These are phyloP conservation scores for Anthostomella pinea DNA, from an alignment of 2,329 filamentous ascomycete genomes.

Conservation along the genomic window DNA sequence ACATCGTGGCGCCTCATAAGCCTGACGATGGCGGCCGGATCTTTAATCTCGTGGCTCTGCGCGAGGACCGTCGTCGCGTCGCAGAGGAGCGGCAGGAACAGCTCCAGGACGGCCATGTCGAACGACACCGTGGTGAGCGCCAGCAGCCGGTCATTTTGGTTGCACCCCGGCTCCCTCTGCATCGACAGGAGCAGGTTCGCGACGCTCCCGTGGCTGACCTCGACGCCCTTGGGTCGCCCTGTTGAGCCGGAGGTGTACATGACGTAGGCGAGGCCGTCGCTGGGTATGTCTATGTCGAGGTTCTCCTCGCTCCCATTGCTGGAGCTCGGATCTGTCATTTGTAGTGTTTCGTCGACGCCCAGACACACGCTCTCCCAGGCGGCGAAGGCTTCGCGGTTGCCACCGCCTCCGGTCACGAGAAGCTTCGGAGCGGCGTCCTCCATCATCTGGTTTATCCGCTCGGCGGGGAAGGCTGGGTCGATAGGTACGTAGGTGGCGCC, in stretches of 20 bases:
- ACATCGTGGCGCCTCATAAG: constrained; percentile 33
- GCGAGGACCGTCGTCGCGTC: constrained; percentile 33
- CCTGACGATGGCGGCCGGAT: constrained; percentile 29
- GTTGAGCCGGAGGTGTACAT: constrained; percentile 32
- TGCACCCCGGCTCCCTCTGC: constrained; percentile 26
- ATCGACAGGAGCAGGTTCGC: constrained; percentile 23
- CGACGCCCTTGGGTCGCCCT: constrained; percentile 38
- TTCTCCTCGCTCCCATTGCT: constrained; percentile 9
- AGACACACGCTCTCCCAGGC: constrained; percentile 16
- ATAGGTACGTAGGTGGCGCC: constrained; percentile 33
- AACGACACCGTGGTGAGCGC: constrained; percentile 32
- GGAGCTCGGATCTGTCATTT: constrained; percentile 2
- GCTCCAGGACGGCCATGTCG: constrained; percentile 34
- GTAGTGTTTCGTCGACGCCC: constrained; percentile 14
- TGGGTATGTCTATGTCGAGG: constrained; percentile 9
- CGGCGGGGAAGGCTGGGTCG: constrained; percentile 26
- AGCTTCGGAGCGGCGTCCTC: constrained; percentile 26
- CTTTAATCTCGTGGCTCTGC: constrained; percentile 26
- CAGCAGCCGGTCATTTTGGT: constrained; percentile 22
- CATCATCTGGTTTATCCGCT: constrained; percentile 29
- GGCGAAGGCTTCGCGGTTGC: constrained; percentile 7
- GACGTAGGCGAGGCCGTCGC: constrained; percentile 29
- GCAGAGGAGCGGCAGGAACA: constrained; percentile 32
- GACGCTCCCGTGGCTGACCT: constrained; percentile 24
- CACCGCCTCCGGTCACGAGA: constrained; percentile 15